Base-by-base conservation (phyloP, 257 asterid species). In the Solanum tarijense region DNA sequence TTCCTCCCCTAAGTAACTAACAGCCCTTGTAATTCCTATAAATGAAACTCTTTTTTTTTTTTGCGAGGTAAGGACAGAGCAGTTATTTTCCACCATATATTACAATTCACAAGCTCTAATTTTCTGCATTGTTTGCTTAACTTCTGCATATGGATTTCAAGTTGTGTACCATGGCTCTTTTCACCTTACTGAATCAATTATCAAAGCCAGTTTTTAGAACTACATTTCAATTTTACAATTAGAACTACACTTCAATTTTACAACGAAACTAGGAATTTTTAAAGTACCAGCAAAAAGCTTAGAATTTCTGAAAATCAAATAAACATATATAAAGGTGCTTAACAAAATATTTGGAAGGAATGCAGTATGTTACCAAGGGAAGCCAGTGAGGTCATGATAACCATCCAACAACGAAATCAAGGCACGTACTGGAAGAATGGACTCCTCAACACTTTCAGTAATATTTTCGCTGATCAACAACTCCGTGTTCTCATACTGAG, bases 341-440 rank as follows among this genome's bases (percentile, higher is more conserved):
- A 73, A 38, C 83, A 36, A 74, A 31, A 34, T 21, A 16, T 27
- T 68, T 32, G 35, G 52, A 52, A 52, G 6, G 48, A 41, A 83
- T 41, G 86, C 31, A 48, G 86, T 31, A 71, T 31, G 39, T 81
- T 79, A 92, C 94, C 94, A 92, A 36, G 94, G 93, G 62, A 91
- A 85, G 29, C 91, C 93, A 23, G 91, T 86, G 81, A 90, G 46
- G 60, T 89, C 91, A 65, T 92, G 91, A 87, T 76, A 92, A 27
- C 90, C 86, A 29, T 91, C 94, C 21, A 92, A 84, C 86, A 92
- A 52, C 12, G 90, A 90, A 41, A 89, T 74, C 87, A 92, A 85
- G 32, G 73, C 91, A 4, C 86, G 91, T 20, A 90, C 90, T 2
- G 94, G 94, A 84, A 90, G 86, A 36, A 91, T 87, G 3, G 88